These are phyloP conservation scores for Conticribra weissflogii DNA, from an alignment of 108 stramenopile genomes.

Conservation along the genomic window DNA sequence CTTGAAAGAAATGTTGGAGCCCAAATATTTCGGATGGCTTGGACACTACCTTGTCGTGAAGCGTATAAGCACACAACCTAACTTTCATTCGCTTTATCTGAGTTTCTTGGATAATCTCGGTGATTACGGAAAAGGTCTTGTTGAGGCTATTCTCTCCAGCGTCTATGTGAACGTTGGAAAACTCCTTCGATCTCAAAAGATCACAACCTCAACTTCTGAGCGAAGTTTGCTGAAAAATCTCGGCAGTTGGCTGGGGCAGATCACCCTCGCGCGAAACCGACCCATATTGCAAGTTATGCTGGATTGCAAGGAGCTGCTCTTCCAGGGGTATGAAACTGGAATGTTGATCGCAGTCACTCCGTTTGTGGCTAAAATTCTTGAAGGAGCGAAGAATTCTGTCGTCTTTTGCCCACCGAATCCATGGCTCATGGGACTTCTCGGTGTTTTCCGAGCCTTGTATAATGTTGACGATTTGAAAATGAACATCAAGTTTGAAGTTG, in stretches of 20 bases:
- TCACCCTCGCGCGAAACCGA: constrained; percentile 95
- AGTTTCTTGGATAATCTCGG: constrained; percentile 93
- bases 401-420: constrained; percentile 99
- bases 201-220: constrained; percentile 95
- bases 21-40: constrained; percentile 94
- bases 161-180: constrained; percentile 94
- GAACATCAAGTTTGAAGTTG: constrained; percentile 99
- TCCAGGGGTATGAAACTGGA: constrained; percentile 98
- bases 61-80: constrained; percentile 97
- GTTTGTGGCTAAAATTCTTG: constrained; percentile 98
- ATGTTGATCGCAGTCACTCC: constrained; percentile 97
- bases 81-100: constrained; percentile 95
- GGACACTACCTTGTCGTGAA: constrained; percentile 98
- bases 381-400: constrained; percentile 91
- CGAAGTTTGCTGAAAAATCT: constrained; percentile 97
- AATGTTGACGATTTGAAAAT: constrained; percentile 97
- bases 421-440: constrained; percentile 97
- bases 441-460: constrained; percentile 93
- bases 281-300: constrained; percentile 97
- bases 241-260: constrained; percentile 98
- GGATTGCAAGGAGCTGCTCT: constrained; percentile 96
- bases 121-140: constrained; percentile 89
- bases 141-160: constrained; percentile 89
- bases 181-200: constrained; percentile 91
- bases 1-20: constrained; percentile 82